These are phyloP conservation scores for Phalaenopsis aphrodite DNA, from an alignment of 106 monocot species.

Conservation along the genomic window DNA sequence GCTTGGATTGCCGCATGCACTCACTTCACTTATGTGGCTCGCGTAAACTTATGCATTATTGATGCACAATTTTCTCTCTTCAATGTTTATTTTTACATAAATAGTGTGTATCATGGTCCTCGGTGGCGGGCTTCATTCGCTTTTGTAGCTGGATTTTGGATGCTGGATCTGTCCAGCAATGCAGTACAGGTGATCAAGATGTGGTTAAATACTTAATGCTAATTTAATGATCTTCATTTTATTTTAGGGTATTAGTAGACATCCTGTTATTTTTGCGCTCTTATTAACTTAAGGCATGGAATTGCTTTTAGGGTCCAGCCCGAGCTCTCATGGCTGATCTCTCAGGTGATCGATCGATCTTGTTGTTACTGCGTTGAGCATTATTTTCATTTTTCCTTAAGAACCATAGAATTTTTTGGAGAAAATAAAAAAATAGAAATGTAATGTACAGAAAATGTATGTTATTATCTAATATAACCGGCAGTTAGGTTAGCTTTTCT, in stretches of 20 bases:
- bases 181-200: conserved; percentile 57
- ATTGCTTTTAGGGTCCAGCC: conserved; percentile 59
- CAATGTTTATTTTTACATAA: conserved; percentile 3
- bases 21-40: conserved; percentile 81
- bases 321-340: conserved; percentile 97
- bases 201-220: neutral
- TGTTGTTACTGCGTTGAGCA: neutral
- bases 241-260: neutral
- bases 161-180: conserved; percentile 92
- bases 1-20: conserved; percentile 78
- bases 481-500: neutral
- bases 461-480: neutral
- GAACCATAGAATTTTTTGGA: neutral
- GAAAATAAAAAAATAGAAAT: neutral
- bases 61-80: neutral
- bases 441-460: neutral
- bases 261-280: neutral
- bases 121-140: conserved; percentile 74
- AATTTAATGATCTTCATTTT: neutral
- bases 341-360: conserved; percentile 40
- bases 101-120: conserved; percentile 66
- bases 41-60: neutral
- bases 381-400: neutral
- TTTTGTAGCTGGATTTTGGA: conserved; percentile 91
- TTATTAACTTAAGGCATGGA: neutral